Base-by-base conservation (phyloP, 164 flowering plant genomes). In the Magnolia officinalis region DNA sequence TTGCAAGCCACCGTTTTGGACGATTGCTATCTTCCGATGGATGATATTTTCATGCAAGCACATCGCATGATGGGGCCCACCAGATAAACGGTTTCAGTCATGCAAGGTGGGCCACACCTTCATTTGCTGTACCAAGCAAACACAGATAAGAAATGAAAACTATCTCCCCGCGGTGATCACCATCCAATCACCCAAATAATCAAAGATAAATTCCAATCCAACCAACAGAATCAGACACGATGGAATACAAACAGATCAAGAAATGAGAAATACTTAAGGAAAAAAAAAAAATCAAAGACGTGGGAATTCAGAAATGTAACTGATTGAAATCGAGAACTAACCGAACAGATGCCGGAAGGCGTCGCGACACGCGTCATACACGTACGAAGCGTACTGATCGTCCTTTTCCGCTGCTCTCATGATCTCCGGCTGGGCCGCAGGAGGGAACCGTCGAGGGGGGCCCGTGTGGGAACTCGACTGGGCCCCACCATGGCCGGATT, bases 371-470 rank as follows among this genome's bases (percentile, higher is more conserved):
- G 98, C 99, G 51, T 96, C 99, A 81, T 91, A 90, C 70, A 92
- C 87, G 79, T 81, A 90, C 65, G 96, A 89, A 72, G 99, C 97
- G 74, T 96, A 94, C 80, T 96, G 98, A 50, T 96, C 99, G 78
- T 96, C 99, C 82, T 96, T 96, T 84, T 96, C 97, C 7, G 98
- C 99, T 6, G 99, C 98, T 81, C 98, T 87, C 99, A 94, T 96
- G 24, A 96, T 83, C 81, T 94, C 99, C 73, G 98, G 98, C 87
- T 93, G 97, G 49, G 99, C 98, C 16, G 97, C 99, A 64, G 77
- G 70, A n/a, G 97, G 97, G 64, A 96, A 94, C 69, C 90, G 76
- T 73, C 90, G 84, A 21, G 80, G 78, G 21, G 7, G 70, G 20
- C 70, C 76, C 45, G 63, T 26, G 18, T 49, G n/a, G 14, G 72